phyloP scores from a whole-genome alignment of 441 rosid genomes.

The Aquilaria agallochum region DNA sequence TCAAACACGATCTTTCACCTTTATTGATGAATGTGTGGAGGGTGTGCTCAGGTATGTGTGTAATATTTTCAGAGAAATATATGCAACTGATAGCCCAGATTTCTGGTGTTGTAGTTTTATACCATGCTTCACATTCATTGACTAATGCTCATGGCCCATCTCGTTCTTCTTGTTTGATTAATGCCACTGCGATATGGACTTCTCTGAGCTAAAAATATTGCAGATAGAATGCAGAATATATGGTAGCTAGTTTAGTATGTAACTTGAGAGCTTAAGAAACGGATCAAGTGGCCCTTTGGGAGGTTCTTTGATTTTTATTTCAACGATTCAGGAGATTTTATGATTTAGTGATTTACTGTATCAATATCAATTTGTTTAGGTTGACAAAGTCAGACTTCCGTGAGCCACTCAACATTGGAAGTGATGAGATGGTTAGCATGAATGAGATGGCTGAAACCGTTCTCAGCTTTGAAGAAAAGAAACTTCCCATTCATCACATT shows the following conservation, averaged over 20 bases:
- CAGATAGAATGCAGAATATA: too few species aligned
- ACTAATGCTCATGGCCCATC: too few species aligned
- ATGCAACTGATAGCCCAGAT: neutral
- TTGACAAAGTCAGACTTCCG: conserved; percentile 88
- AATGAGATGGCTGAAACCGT: conserved; percentile 96
- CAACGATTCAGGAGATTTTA: too few species aligned
- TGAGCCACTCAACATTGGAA: conserved; percentile 94
- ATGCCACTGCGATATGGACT: too few species aligned
- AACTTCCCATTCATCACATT: conserved; percentile 78
- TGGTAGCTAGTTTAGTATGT: too few species aligned
- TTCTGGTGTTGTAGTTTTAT: neutral
- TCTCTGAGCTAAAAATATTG: too few species aligned
- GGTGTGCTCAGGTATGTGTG: conserved; percentile 66
- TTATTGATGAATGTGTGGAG: conserved; percentile 94
- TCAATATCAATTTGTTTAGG: conserved; percentile 20
- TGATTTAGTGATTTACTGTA: too few species aligned
- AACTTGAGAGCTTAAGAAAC: too few species aligned
- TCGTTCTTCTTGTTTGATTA: too few species aligned
- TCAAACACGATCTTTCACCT: conserved; percentile 90
- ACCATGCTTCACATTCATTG: neutral
- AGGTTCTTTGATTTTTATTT: too few species aligned
- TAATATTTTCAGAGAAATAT: neutral
- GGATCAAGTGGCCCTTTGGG: too few species aligned
- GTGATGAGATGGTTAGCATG: conserved; percentile 98
- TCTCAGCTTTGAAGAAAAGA: conserved; percentile 70